Conservation (phyloP, 768 basidiomycete genomes). For the Lentinula guzmanii region DNA sequence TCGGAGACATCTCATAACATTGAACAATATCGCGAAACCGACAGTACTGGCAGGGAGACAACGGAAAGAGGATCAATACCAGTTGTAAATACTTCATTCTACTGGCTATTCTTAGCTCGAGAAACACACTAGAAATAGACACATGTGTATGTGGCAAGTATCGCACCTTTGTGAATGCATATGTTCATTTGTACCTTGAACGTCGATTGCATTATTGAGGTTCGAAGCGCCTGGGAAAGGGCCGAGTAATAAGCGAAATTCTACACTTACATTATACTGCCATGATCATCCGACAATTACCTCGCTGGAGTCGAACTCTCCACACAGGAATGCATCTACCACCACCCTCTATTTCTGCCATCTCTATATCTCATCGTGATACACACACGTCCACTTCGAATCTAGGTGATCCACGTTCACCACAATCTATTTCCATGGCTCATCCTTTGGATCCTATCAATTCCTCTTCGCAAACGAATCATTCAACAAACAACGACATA, state of each 20-base stretch:
- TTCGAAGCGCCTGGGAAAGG: too few species aligned
- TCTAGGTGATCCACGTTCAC: not conserved
- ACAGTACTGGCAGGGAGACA: not conserved
- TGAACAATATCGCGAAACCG: conserved; percentile 23
- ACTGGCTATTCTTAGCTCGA: too few species aligned
- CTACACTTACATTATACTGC: not conserved
- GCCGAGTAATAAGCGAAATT: not conserved
- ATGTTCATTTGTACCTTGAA: too few species aligned
- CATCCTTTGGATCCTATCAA: conserved; percentile 5
- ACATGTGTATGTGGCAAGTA: not conserved
- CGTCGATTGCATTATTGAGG: too few species aligned
- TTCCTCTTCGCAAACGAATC: not conserved
- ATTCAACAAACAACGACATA: not conserved
- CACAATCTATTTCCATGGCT: conserved; percentile 2
- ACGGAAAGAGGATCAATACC: not conserved
- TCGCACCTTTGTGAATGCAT: too few species aligned
- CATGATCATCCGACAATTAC: conserved; percentile 7
- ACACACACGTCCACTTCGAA: not conserved
- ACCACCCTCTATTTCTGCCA: not conserved
- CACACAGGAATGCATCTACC: not conserved
- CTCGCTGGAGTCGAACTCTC: conserved; percentile 2
- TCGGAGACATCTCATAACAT: conserved; percentile 30
- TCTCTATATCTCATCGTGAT: conserved; percentile 1
- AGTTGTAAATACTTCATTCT: not conserved
- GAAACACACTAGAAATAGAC: not conserved